These are phyloP conservation scores for Thelonectria discophora DNA, from an alignment of 2,329 filamentous ascomycete genomes.

Conservation along the genomic window DNA sequence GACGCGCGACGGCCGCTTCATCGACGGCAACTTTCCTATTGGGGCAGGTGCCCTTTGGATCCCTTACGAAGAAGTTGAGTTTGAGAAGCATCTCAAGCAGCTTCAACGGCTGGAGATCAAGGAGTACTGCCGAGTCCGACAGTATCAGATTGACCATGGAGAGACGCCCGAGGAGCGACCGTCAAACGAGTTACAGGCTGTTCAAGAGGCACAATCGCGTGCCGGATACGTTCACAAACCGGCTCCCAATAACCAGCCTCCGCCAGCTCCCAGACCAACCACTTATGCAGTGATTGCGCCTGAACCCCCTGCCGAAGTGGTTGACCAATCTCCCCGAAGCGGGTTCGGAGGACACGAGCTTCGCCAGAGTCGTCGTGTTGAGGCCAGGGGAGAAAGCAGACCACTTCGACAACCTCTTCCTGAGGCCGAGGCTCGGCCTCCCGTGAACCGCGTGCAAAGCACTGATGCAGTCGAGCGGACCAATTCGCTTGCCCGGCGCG, in stretches of 20 bases:
- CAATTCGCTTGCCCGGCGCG: constrained; percentile 59
- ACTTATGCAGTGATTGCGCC: constrained; percentile 30
- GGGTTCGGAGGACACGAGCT: constrained; percentile 50
- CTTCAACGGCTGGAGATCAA: constrained; percentile 66
- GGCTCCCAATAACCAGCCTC: not conserved
- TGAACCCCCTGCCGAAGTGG: constrained; percentile 29
- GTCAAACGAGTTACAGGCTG: constrained; percentile 62
- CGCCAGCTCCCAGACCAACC: constrained; percentile 37
- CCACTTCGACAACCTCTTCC: constrained; percentile 42
- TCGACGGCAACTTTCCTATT: constrained; percentile 67
- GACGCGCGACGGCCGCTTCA: constrained; percentile 66
- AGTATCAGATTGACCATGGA: constrained; percentile 64
- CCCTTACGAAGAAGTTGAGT: constrained; percentile 67
- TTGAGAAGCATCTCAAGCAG: constrained; percentile 63
- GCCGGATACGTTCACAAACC: constrained; percentile 45
- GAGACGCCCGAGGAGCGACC: constrained; percentile 59
- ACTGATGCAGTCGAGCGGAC: constrained; percentile 56
- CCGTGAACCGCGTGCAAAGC: constrained; percentile 36
- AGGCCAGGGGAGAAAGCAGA: constrained; percentile 44
- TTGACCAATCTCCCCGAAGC: constrained; percentile 29
- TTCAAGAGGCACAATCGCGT: constrained; percentile 59
- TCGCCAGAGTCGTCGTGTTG: constrained; percentile 55
- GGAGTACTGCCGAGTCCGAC: constrained; percentile 70
- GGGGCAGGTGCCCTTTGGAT: constrained; percentile 71
- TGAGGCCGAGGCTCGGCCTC: constrained; percentile 35